phyloP scores from a whole-genome alignment of 345 rosid species.

The Gynandropsis gynandra region DNA sequence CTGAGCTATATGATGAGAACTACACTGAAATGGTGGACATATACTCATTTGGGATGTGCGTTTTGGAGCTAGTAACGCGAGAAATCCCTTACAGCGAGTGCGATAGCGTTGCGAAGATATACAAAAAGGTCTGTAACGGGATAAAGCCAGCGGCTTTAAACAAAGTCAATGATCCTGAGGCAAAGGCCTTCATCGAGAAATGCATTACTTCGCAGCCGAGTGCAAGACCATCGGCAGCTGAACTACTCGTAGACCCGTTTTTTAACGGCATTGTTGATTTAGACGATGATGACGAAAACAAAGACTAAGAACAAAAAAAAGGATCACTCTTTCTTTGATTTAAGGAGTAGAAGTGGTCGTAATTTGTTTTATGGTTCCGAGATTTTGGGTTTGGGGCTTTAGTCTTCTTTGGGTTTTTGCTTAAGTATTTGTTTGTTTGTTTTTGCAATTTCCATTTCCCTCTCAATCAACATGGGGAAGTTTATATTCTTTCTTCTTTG shows the following conservation, averaged over 20 bases:
- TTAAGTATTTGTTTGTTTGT: too few species aligned
- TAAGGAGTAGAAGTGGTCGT: slow-evolving; percentile 12
- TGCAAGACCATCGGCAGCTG: slow-evolving; percentile 64
- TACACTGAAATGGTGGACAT: slow-evolving; percentile 78
- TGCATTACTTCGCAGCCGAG: slow-evolving; percentile 53
- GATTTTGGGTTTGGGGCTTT: too few species aligned
- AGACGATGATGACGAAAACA: slow-evolving; percentile 36
- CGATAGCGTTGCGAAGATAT: slow-evolving; percentile 60
- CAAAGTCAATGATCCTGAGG: slow-evolving; percentile 55
- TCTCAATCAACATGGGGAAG: too few species aligned
- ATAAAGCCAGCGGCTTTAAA: slow-evolving; percentile 55
- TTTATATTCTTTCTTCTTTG: too few species aligned
- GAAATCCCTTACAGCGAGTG: slow-evolving; percentile 83
- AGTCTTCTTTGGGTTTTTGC: too few species aligned
- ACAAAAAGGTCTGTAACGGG: slow-evolving; percentile 68
- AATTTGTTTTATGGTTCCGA: too few species aligned
- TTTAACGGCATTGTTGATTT: slow-evolving; percentile 46
- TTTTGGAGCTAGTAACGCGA: slow-evolving; percentile 66
- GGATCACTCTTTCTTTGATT: too few species aligned
- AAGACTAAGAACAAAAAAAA: not conserved
- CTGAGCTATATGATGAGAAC: slow-evolving; percentile 78
- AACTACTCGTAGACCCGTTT: slow-evolving; percentile 64
- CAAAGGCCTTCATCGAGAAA: slow-evolving; percentile 60
- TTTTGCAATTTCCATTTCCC: too few species aligned
- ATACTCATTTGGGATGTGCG: slow-evolving; percentile 85